A percentile compares a stretch with the other conserved stretches of the same genome.
phyloP scores from a whole-genome alignment of 768 basidiomycete species.

The Boletus coccyginus region DNA sequence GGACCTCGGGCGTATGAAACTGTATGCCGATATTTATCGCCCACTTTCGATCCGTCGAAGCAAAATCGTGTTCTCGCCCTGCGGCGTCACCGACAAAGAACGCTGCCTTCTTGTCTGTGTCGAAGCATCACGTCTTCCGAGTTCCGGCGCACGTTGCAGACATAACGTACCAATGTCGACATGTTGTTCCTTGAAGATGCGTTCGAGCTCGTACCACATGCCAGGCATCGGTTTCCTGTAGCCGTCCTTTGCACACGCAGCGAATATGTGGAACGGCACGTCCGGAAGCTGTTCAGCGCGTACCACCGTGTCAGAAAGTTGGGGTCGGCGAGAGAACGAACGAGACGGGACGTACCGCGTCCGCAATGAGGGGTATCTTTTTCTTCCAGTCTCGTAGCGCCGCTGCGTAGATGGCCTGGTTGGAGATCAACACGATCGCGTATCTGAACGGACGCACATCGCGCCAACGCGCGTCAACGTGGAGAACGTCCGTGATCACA shows the following conservation, averaged over 20 bases:
- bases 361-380: slow-evolving; percentile 70
- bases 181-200: slow-evolving; percentile 54
- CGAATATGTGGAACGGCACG: slow-evolving; percentile 76
- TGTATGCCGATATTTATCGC: slow-evolving; percentile 70
- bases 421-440: slow-evolving; percentile 75
- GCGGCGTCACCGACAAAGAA: slow-evolving; percentile 93
- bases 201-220: slow-evolving; percentile 76
- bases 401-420: slow-evolving; percentile 59
- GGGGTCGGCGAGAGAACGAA: not conserved
- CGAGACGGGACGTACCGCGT: slow-evolving; percentile 42
- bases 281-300: slow-evolving; percentile 53
- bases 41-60: slow-evolving; percentile 82
- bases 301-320: not conserved
- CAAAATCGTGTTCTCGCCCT: slow-evolving; percentile 74
- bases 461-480: not conserved
- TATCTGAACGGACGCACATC: slow-evolving; percentile 42
- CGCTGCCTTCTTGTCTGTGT: slow-evolving; percentile 57
- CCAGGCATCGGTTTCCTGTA: slow-evolving; percentile 87
- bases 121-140: not conserved
- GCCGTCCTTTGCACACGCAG: slow-evolving; percentile 69
- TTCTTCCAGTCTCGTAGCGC: slow-evolving; percentile 66
- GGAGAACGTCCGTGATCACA: not conserved
- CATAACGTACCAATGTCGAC: slow-evolving; percentile 58
- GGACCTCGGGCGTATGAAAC: slow-evolving; percentile 85
- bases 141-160: not conserved